These are phyloP conservation scores for Gyrodon tennesseensis DNA, from an alignment of 1,284 basidiomycete genomes.

Conservation along the genomic window DNA sequence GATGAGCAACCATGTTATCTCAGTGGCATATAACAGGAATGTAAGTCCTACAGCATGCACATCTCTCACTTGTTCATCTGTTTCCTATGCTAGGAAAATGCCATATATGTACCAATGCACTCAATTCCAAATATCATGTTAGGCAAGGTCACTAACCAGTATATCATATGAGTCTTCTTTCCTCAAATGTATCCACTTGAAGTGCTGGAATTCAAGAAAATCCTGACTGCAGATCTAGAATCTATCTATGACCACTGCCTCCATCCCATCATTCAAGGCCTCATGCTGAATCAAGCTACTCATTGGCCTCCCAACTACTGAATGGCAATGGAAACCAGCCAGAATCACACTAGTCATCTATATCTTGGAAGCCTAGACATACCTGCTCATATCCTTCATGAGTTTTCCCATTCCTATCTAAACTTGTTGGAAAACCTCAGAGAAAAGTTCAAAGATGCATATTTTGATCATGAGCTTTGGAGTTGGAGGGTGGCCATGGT, in stretches of 20 bases:
- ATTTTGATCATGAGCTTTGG: constrained; percentile 27
- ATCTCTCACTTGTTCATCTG: no score
- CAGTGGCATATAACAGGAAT: not conserved
- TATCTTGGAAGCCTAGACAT: constrained; percentile 15
- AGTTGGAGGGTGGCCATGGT: constrained; percentile 19
- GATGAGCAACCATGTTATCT: constrained; percentile 15
- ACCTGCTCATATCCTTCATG: constrained; percentile 2
- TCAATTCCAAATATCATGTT: constrained; percentile 22
- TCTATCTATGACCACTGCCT: constrained; percentile 13
- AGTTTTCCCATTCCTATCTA: not conserved
- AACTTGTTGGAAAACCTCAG: not conserved
- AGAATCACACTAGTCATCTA: not conserved
- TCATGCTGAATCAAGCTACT: constrained; percentile 19
- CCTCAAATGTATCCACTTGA: constrained; percentile 22
- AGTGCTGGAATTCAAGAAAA: not conserved
- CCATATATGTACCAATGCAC: constrained; percentile 18
- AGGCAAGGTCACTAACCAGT: constrained; percentile 20
- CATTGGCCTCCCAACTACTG: constrained; percentile 21
- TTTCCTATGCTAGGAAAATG: not conserved
- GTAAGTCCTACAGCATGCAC: not conserved
- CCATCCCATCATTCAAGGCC: not conserved
- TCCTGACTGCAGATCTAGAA: constrained; percentile 1
- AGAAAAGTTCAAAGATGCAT: constrained; percentile 21
- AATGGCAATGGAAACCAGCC: not conserved
- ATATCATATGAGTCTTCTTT: constrained; percentile 18